Evolutionary conservation across 202 grass and related monocot species (phyloP), one percentile per base, ranked within the genome.

Genomic region (Bolboschoenoplectus hybrid): DNA sequence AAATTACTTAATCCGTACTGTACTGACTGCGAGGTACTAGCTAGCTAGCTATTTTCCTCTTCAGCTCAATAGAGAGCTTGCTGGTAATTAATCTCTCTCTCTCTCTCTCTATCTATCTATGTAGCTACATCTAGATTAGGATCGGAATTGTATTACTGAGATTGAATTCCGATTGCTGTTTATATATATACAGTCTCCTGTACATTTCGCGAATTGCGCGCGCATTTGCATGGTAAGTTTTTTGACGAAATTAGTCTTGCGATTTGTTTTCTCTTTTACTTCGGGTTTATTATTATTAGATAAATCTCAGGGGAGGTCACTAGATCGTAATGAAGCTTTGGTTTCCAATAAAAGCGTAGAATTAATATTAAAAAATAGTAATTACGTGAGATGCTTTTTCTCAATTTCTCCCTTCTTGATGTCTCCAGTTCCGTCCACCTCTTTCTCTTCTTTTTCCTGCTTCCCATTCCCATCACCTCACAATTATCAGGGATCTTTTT

Each of bases 391-490:
- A 3, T 58, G 26, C 6, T 1, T 52, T 51, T 34, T 60, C 35
- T 80, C 75, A 61, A 61, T 61, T 80, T 10, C 36, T 50, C 0
- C 9, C 2, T 34, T 76, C 4, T 11, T 1, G 73, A 55, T 36
- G 11, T 76, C 49, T 80, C 53, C 75, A 61, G 55, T 20, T 61
- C 52, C 53, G 39, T 5, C 75, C 36, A 20, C 16, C 75, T 40
- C 53, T 58, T 58, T 79, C 5, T 77, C 5, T 77, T 51, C 49
- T 77, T 16, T 55, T 35, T 3, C 17, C 13, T 39, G 74, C 74
- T 16, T 77, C 56, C 10, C 74, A n/a, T 78, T 56, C 7, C 32
- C 51, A 78, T 13, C 74, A 78, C 34, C 74, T 39, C 74, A 78
- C 50, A 78, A 78, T 17, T 56, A 35, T 16, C 11, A 39, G 50